Evolutionary conservation across 169 alveolate species (phyloP), one percentile per base, ranked within the genome.

Genomic region (Prorocentrum cordatum): DNA sequence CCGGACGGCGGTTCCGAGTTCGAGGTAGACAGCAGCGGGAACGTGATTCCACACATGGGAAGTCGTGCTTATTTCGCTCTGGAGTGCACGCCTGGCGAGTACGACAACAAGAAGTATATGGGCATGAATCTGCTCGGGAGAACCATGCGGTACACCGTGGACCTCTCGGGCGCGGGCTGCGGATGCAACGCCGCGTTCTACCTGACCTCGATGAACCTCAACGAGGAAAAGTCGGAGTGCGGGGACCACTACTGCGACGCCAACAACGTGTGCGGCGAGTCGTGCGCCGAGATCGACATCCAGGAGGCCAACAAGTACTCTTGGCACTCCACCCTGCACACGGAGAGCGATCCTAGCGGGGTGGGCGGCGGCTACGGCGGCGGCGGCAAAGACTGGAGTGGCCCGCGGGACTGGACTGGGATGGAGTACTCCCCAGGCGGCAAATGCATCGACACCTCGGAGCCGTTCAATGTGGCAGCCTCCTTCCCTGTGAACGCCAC

Each of bases 151-250:
- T 77, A 61, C 64, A 77, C 73, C 39, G 59, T 75, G 16, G 62
- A 77, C 27, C 3, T 77, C 73, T 42, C 88, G 6, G 47, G 39
- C 32, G 71, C 88, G 3, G 64, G 58, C 26, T 77, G 88, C 27
- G 88, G 88, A 5, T 77, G 88, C 88, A 77, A 77, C 38, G 88
- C 88, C 7, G 88, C 88, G 32, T 59, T 77, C 33, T 77, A 77
- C 47, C 45, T 77, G 47, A 62, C 62, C n/a, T 77, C 88, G 16
- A 36, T 77, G 24, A 45, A 47, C 47, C 88, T 59, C 12, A 77
- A 59, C 45, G 24, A 59, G 1, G 64, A 77, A 26, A 42, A 36
- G 39, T 77, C 88, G 24, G 50, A 66, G 18, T 77, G 88, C 75
- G 45, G 36, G 45, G 88, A 77, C 29, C 38, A 33, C 35, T 77